Evolutionary conservation across 2,329 filamentous ascomycete genomes (phyloP), one percentile per base, ranked within the genome.

Genomic region (Stemphylium vesicarium): DNA sequence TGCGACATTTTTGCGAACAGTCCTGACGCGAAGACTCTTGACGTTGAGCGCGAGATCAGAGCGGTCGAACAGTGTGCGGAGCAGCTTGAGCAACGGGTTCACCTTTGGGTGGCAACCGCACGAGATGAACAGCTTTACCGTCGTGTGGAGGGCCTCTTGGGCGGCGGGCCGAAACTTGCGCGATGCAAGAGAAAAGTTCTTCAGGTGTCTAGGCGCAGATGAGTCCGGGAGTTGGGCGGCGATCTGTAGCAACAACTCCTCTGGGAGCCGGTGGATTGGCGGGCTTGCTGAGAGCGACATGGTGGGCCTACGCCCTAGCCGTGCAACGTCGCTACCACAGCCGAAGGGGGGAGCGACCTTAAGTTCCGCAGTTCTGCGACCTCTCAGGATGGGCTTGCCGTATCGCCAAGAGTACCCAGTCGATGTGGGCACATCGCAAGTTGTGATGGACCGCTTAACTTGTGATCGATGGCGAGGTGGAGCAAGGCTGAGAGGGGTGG

Each of bases 61-160:
- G 9, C 59, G 64, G 24, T 61, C 50, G 6, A 68, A 47, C 9
- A 68, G 43, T 4, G 65, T 70, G 20, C 66, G 65, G 2, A 70
- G 52, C 4, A 68, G 47, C 38, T 53, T 58, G 8, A 66, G 39
- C 12, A 47, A 9, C 66, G 60, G 26, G 26, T 29, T 29, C 26
- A 29, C 8, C 26, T 29, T 29, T 29, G 26, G 26, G 9, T 29
- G 26, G 26, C 26, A 29, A 9, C 26, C 26, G 26, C 26, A 29
- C 26, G 26, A 29, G 2, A 29, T 29, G 26, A 29, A 29, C 8
- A 29, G 26, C 10, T 49, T 63, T 22, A 57, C 65, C 10, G 41
- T 54, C 4, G 53, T 53, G 31, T 65, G 56, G 4, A 69, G 56
- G 24, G 53, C 53, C 35, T 64, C 62, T 22, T 65, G 63, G 1